Evolutionary conservation across 345 rosid genomes (phyloP).

Genomic region (Eucalyptus curtisii): DNA sequence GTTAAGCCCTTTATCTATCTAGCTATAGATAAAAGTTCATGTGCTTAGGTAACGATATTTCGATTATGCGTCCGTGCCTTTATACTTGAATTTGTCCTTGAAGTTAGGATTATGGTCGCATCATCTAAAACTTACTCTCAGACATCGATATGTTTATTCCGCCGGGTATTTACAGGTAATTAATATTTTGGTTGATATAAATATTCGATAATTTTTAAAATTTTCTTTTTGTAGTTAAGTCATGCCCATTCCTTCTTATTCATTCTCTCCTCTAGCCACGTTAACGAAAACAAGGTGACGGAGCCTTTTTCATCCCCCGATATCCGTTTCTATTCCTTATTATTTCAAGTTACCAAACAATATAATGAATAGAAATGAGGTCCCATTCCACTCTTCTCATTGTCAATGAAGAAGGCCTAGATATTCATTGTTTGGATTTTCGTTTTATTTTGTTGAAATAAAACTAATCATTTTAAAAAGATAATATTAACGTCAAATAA

Average conservation of each 20-base stretch:
- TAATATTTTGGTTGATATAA: background rate
- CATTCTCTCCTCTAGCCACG: background rate
- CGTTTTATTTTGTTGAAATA: background rate
- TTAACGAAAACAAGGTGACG: background rate
- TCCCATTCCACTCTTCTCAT: background rate
- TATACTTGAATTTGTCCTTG: background rate
- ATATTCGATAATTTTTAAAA: background rate
- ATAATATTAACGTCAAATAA: background rate
- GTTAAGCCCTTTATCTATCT: background rate
- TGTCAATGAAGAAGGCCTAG: background rate
- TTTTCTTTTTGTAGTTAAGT: background rate
- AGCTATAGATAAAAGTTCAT: background rate
- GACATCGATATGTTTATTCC: background rate
- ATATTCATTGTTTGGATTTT: background rate
- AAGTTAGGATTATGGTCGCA: background rate
- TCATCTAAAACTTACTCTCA: background rate
- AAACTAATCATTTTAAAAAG: background rate
- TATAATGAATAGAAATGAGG: background rate
- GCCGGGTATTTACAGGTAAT: fast-evolving
- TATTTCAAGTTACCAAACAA: background rate
- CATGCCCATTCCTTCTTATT: background rate
- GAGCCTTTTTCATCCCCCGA: background rate
- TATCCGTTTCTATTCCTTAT: background rate
- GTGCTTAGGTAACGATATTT: background rate
- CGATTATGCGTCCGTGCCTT: background rate